phyloP scores from a whole-genome alignment of 805 yeast genomes.

The Myxozyma lipomycoides region DNA sequence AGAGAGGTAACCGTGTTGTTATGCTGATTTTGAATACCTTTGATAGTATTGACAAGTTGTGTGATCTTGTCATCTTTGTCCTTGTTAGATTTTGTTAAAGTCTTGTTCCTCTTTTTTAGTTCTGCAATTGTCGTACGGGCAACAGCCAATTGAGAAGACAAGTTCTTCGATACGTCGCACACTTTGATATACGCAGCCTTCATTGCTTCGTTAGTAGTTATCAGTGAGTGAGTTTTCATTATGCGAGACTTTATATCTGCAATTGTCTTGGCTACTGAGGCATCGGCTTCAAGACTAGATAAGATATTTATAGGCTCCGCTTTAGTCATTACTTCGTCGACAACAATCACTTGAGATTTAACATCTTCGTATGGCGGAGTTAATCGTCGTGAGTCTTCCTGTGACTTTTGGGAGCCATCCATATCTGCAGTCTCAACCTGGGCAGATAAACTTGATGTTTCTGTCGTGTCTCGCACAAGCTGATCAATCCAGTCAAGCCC shows the following conservation, averaged over 20 bases:
- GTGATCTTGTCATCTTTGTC: constrained; percentile 9
- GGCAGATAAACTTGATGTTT: too few species aligned
- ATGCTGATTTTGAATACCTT: constrained; percentile 21
- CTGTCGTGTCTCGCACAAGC: background rate
- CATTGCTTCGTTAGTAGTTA: constrained; percentile 32
- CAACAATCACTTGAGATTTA: too few species aligned
- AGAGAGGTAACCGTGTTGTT: constrained; percentile 9
- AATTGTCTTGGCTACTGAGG: constrained; percentile 7
- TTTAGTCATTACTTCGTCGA: too few species aligned
- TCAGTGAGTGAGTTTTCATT: constrained; percentile 29
- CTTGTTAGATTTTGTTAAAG: background rate
- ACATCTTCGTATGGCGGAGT: background rate
- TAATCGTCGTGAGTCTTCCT: too few species aligned
- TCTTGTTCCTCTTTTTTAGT: constrained; percentile 2
- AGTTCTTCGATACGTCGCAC: constrained; percentile 16
- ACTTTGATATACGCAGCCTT: constrained; percentile 32
- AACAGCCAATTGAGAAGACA: constrained; percentile 10
- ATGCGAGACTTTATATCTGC: constrained; percentile 28
- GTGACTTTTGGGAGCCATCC: too few species aligned
- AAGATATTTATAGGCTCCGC: too few species aligned
- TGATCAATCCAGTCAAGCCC: background rate
- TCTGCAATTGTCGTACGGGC: constrained; percentile 5
- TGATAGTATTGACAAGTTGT: constrained; percentile 13
- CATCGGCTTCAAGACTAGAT: background rate
- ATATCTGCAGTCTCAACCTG: too few species aligned